Conservation (phyloP, 441 rosid genomes). For the Theobroma grandiflorum region DNA sequence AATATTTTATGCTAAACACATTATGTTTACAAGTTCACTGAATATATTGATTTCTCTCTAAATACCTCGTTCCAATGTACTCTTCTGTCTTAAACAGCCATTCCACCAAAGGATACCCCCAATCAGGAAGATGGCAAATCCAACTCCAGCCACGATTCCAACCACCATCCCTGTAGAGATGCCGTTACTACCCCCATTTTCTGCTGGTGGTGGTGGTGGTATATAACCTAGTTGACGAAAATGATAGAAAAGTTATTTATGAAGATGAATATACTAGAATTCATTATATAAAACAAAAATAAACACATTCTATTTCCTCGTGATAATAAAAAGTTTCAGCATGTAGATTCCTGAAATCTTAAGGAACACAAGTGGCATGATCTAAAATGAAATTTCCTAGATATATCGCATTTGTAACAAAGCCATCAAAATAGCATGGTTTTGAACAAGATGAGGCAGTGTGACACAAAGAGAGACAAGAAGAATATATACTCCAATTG, state of each 20-base stretch:
- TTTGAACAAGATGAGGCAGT: not conserved
- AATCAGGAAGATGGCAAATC: slow-evolving; percentile 38
- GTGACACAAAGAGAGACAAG: not conserved
- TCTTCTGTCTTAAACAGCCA: slow-evolving; percentile 43
- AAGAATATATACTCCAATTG: not conserved
- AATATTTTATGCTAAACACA: too few relatives aligned
- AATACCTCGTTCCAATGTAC: slow-evolving; percentile 47
- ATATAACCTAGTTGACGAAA: slow-evolving; percentile 39
- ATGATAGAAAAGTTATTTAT: not conserved
- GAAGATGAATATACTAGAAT: not conserved
- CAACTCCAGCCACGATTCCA: slow-evolving; percentile 48
- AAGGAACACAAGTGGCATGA: not conserved
- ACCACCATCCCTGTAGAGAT: slow-evolving; percentile 39
- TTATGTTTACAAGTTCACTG: slow-evolving; percentile 22
- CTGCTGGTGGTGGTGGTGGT: slow-evolving; percentile 43
- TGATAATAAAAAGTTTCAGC: too few relatives aligned
- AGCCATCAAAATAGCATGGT: not conserved
- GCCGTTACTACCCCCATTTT: not conserved
- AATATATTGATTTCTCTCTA: not conserved
- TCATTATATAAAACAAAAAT: too few relatives aligned
- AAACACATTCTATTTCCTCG: too few relatives aligned
- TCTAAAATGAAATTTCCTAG: not conserved
- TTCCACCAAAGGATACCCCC: slow-evolving; percentile 52
- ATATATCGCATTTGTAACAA: not conserved
- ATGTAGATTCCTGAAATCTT: too few relatives aligned